Evolutionary conservation across 441 rosid genomes (phyloP).

Genomic region (Corymbia calophylla): DNA sequence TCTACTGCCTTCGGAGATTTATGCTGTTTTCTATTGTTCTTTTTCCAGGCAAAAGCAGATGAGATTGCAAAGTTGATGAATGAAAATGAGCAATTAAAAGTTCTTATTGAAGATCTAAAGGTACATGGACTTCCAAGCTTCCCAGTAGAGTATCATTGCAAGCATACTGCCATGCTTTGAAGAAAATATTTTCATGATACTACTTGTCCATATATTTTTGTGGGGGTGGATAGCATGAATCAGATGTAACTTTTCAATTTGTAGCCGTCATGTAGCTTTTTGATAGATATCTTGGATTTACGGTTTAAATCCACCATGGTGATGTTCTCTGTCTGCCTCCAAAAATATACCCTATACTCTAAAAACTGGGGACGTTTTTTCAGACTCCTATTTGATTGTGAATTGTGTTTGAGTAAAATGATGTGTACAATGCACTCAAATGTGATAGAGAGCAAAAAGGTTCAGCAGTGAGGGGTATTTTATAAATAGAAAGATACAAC

Average conservation of each 20-base stretch:
- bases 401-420: background rate
- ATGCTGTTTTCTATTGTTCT: background rate
- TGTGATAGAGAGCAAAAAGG: background rate
- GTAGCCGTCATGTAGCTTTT: background rate
- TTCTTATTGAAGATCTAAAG: slow-evolving; percentile 75
- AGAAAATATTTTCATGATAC: background rate
- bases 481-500: background rate
- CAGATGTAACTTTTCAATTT: background rate
- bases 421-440: background rate
- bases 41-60: slow-evolving; percentile 94
- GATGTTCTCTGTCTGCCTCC: background rate
- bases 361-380: background rate
- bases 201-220: background rate
- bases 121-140: slow-evolving; percentile 20
- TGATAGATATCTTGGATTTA: background rate
- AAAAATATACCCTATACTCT: background rate
- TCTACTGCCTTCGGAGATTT: background rate
- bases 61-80: slow-evolving; percentile 95
- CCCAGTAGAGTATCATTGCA: background rate
- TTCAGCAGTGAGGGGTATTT: background rate
- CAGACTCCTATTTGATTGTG: background rate
- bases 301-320: background rate
- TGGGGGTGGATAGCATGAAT: background rate
- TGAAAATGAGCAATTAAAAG: slow-evolving; percentile 93
- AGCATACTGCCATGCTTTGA: background rate